A percentile compares a stretch with the other conserved stretches of the same genome.
phyloP scores from a whole-genome alignment of 1,284 basidiomycete genomes.

The Amylostereum areolatum region DNA sequence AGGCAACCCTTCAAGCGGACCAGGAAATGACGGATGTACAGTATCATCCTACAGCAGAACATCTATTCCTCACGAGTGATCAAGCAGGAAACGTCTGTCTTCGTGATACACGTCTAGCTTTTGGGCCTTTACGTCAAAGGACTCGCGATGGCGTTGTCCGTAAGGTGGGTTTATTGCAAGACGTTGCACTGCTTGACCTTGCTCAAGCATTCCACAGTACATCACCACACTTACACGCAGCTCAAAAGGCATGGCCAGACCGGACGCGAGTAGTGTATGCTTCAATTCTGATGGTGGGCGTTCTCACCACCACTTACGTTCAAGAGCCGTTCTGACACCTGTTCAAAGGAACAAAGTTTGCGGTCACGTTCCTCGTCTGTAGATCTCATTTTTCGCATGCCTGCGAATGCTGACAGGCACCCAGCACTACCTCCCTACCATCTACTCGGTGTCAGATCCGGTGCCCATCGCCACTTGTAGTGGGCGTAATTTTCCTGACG shows the following conservation, averaged over 20 bases:
- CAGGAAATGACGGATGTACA: constrained; percentile 56
- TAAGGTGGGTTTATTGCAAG: constrained; percentile 46
- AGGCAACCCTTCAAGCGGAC: constrained; percentile 43
- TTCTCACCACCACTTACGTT: neutral
- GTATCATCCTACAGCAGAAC: constrained; percentile 57
- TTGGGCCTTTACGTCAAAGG: constrained; percentile 41
- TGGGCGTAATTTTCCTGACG: constrained; percentile 47
- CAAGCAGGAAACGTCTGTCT: constrained; percentile 50
- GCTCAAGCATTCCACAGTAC: constrained; percentile 38
- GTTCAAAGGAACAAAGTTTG: constrained; percentile 60
- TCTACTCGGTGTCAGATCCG: constrained; percentile 60
- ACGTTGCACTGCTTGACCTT: neutral
- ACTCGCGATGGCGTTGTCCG: constrained; percentile 49
- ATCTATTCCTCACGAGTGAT: constrained; percentile 64
- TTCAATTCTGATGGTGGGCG: constrained; percentile 59
- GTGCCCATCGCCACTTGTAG: constrained; percentile 65
- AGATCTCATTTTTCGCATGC: neutral
- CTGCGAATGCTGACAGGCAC: neutral
- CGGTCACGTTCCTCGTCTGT: constrained; percentile 50
- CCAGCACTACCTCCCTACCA: constrained; percentile 62
- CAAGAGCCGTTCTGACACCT: constrained; percentile 6
- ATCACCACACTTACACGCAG: constrained; percentile 59
- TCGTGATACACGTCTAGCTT: constrained; percentile 73
- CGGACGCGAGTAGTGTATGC: constrained; percentile 58
- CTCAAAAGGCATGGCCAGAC: constrained; percentile 33